Conservation (phyloP, 202 grass and related monocot genomes). For the Elaeis oleifera region DNA sequence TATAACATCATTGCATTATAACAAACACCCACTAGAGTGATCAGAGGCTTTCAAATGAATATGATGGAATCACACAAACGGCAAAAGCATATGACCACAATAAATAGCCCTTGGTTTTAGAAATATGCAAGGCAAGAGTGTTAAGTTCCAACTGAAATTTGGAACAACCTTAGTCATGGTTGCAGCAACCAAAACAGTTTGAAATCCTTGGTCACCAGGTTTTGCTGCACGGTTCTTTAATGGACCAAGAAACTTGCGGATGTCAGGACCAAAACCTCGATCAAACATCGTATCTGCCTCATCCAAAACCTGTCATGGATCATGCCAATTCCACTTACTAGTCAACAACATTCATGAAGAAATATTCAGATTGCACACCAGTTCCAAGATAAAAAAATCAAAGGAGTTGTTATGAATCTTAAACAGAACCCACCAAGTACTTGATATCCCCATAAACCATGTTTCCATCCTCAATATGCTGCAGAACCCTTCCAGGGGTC, state of each 20-base stretch:
- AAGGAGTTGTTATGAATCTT: not conserved
- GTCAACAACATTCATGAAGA: conserved; percentile 9
- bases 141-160: too few species aligned
- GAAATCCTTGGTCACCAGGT: conserved; percentile 72
- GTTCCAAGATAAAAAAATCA: not conserved
- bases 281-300: conserved; percentile 99
- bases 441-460: conserved; percentile 94
- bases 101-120: too few species aligned
- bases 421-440: conserved; percentile 61
- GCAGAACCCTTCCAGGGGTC: conserved; percentile 84
- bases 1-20: not conserved
- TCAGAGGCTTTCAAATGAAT: too few species aligned
- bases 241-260: conserved; percentile 76
- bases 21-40: too few species aligned
- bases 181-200: conserved; percentile 86
- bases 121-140: too few species aligned
- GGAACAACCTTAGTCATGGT: conserved; percentile 75
- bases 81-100: too few species aligned
- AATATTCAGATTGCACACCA: too few species aligned
- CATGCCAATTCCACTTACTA: conserved; percentile 1
- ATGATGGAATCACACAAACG: too few species aligned
- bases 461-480: conserved; percentile 92
- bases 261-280: conserved; percentile 89
- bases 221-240: conserved; percentile 78
- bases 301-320: conserved; percentile 59